A percentile compares a stretch with the other conserved stretches of the same genome.
These are phyloP conservation scores for Suillus clintonianus DNA, from an alignment of 768 basidiomycete genomes.

Conservation along the genomic window DNA sequence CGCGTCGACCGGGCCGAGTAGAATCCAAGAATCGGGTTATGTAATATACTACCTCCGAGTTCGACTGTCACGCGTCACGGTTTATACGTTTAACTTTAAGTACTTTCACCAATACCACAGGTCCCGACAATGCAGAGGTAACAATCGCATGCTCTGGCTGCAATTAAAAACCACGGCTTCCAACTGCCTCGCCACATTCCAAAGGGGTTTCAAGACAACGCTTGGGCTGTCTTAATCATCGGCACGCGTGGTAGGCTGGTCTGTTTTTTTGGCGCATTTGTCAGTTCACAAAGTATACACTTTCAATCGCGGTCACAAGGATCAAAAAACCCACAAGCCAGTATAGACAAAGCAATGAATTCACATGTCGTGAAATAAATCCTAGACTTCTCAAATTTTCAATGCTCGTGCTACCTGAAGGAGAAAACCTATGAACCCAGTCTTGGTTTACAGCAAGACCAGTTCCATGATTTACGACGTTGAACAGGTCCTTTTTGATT, in stretches of 20 bases:
- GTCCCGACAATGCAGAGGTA: background rate
- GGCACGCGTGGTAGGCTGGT: constrained; percentile 40
- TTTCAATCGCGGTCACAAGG: constrained; percentile 23
- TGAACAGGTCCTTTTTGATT: background rate
- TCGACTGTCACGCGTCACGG: no score
- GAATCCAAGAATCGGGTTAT: no score
- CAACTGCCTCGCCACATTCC: background rate
- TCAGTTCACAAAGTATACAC: constrained; percentile 27
- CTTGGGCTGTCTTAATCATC: constrained; percentile 33
- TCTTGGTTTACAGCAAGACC: constrained; percentile 25
- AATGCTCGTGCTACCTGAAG: constrained; percentile 37
- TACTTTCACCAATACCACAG: no score
- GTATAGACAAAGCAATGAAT: constrained; percentile 32
- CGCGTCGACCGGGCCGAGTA: no score
- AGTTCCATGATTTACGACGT: constrained; percentile 29
- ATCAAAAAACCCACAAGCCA: constrained; percentile 21
- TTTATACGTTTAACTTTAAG: no score
- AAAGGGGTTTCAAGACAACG: background rate
- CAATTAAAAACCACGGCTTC: background rate
- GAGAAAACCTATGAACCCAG: constrained; percentile 24
- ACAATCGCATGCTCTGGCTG: background rate
- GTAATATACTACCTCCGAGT: no score
- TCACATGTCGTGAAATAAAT: constrained; percentile 36
- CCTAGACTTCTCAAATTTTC: constrained; percentile 29
- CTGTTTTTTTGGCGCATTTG: constrained; percentile 28